Base-by-base conservation (phyloP, 306 rosid genomes). In the Sesbania bispinosa region DNA sequence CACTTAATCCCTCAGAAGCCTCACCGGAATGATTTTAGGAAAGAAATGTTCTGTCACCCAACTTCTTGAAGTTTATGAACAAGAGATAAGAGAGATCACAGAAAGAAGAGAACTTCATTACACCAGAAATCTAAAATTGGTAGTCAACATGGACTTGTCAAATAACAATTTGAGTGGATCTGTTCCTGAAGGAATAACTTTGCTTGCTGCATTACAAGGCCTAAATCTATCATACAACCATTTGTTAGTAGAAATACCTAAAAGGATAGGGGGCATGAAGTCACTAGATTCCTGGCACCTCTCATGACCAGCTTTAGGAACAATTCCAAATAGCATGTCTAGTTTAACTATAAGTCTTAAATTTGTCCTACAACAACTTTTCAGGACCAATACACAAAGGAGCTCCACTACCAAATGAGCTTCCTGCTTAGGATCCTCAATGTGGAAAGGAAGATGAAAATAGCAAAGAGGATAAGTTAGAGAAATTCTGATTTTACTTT, bases 351-450 rank as follows among this genome's bases (percentile, higher is more conserved):
- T 8, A 39, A 15, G 1, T 2, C 15, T 32, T 78, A 35, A 54
- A 71, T n/a, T n/a, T 78, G 33, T 71, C 77, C 18, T 29, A 63
- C 62, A 78, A 63, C 60, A 26, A 62, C n/a, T 14, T 77, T 5
- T 70, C 71, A 9, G 77, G 82, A 53, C 55, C 32, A 3, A 45
- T 71, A 52, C 69, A 74, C 2, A 5, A 23, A 43, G 9, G 8
- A 32, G 36, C 36, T 32, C 7, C 36, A 5, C 36, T 32, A 6
- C 36, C 36, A 29, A 29, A 6, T 32, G 36, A 32, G 9, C 7
- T 7, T 32, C 36, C 36, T 32, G 9, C 36, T 32, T 7, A 32
- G 5, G 9, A 32, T 32, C 9, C 36, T 2, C 36, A 32, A 32
- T 9, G 7, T 32, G 36, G 36, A 7, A 6, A 6, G 0, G 36